Base-by-base conservation (phyloP, 2,329 filamentous ascomycete genomes). In the Hypoxylon sp. region DNA sequence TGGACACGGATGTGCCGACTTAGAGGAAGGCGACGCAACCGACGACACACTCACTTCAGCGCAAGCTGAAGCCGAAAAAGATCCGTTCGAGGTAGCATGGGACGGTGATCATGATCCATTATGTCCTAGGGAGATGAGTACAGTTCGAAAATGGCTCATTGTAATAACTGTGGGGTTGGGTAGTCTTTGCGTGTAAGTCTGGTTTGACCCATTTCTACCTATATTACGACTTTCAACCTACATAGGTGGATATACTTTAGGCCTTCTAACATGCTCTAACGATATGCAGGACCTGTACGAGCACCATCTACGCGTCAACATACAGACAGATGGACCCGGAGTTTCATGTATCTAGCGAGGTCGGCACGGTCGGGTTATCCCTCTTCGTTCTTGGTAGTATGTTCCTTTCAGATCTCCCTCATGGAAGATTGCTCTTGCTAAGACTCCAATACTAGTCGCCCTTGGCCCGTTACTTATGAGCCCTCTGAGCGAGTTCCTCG, bases 241-340 rank as follows among this genome's bases (percentile, higher is more conserved):
- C n/a, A 8, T 3, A n/a, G n/a, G 6, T 37, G n/a, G 37, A 39
- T 19, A 39, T 41, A 19, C 19, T 19, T 19, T 12, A 12, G 6
- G 2, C 16, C n/a, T 16, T 7, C 8, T 25, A 47, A 50, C 45
- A 46, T 25, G 19, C 46, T 56, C 59, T 70, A 61, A 72, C 19
- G 12, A 54, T n/a, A 4, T 8, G 1, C 72, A 94, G 91, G 57
- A 97, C 94, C 7, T 93, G 90, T 75, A 88, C 92, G 1, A 94
- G 91, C 50, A 96, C 93, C n/a, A 88, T 97, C 72, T 97, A 97
- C 78, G 95, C 93, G 0, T 88, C 88, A 11, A 96, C 92, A 0
- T 97, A 97, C 77, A 76, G 74, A 16, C 91, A 96, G 78, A 88
- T 97, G 79, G 88, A 90, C 67, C 80, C 83, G 25, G 91, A 96